Base-by-base conservation (phyloP, 306 rosid species). In the Luffa acutangula region DNA sequence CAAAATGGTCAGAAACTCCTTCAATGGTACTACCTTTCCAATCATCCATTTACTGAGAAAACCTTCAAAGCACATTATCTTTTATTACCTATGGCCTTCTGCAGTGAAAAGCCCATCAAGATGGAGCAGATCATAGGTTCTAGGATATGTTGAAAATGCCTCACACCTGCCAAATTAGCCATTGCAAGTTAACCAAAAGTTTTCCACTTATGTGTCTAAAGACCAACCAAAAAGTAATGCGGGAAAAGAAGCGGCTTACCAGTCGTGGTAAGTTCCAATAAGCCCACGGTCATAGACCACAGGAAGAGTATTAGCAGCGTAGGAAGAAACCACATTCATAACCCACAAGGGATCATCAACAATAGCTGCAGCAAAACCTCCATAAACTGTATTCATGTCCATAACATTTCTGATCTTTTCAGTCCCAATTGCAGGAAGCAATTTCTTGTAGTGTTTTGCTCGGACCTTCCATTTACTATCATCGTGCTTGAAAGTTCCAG, bases 261-360 rank as follows among this genome's bases (percentile, higher is more conserved):
- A 96, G 85, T 93, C 99, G 80, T 93, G 93, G 87, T 84, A 91
- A 81, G 92, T 91, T 80, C 99, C 99, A 13, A 96, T 86, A 56
- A 96, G 99, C 77, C 99, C 99, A 1, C 99, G 91, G 76, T 96
- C 99, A 81, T 62, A 93, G 78, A 96, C 86, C 43, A 93, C 93
- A 15, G 99, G 80, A 20, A 96, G 94, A n/a, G 98, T 88, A 78
- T 96, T 91, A 14, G 85, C 75, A 81, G 89, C 88, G 63, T 96
- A 91, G 71, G 99, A 87, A 14, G 99, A 96, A 71, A 93, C 99
- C 49, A 93, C 99, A 84, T 96, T 96, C 99, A 96, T 96, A 79
- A 91, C 96, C 99, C 99, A 96, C 78, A 93, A 69, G 25, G 99
- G 99, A 89, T 90, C 94, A 69, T 88, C 87, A 33, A 91, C 86